phyloP scores from a whole-genome alignment of 2,329 filamentous ascomycete species.

The Sclerotinia subarctica region DNA sequence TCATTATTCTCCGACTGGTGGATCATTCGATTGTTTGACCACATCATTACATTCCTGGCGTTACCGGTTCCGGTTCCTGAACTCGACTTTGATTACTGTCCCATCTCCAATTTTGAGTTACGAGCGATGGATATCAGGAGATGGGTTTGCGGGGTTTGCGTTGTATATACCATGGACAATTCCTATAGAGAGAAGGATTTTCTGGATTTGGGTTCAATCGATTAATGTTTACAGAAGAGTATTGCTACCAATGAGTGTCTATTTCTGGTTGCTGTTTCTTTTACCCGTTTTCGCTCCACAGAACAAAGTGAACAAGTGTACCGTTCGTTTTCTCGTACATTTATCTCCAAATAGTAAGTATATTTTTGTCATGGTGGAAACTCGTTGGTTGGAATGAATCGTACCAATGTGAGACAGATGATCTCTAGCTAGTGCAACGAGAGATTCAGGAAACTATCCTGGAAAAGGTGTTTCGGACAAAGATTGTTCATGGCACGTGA shows the following conservation, averaged over 20 bases:
- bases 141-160: constrained; percentile 17
- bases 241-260: neutral
- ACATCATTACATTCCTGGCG: constrained; percentile 16
- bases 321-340: neutral
- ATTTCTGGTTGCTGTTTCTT: neutral
- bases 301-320: neutral
- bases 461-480: neutral
- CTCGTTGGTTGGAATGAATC: neutral
- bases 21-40: constrained; percentile 18
- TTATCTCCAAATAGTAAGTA: neutral
- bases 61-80: constrained; percentile 14
- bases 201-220: constrained; percentile 13
- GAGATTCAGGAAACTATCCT: neutral
- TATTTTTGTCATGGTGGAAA: neutral
- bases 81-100: constrained; percentile 4
- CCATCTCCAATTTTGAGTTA: constrained; percentile 19
- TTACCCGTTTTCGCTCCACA: neutral
- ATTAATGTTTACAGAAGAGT: neutral
- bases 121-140: constrained; percentile 24
- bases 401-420: neutral
- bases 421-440: neutral
- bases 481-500: neutral
- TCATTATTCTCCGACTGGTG: constrained; percentile 16
- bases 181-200: constrained; percentile 23
- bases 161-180: constrained; percentile 35